Percentiles rank a stretch among this genome's conserved stretches.
phyloP scores from a whole-genome alignment of 2,329 filamentous ascomycete genomes.

The Emergomyces orientalis region DNA sequence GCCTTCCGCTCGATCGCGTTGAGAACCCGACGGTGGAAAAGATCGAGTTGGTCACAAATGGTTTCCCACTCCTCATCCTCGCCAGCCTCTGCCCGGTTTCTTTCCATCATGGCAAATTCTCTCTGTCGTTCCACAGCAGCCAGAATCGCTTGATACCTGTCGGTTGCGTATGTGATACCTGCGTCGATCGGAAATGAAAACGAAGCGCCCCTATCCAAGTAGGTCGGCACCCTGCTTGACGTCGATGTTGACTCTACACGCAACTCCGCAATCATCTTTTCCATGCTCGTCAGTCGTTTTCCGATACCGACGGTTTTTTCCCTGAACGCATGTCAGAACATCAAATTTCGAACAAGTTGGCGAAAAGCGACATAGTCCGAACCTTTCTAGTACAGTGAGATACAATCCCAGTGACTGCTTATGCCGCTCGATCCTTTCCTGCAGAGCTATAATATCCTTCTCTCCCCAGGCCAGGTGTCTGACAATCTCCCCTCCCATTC shows the following conservation, averaged over 20 bases:
- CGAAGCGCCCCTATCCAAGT: background rate
- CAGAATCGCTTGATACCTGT: constrained; percentile 14
- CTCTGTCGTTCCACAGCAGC: constrained; percentile 10
- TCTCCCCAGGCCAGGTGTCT: constrained; percentile 9
- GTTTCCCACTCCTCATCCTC: constrained; percentile 14
- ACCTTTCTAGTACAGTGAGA: constrained; percentile 15
- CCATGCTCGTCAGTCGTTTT: background rate
- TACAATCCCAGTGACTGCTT: constrained; percentile 14
- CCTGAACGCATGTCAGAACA: background rate
- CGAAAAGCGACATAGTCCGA: background rate
- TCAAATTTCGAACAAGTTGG: background rate
- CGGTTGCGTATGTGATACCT: background rate
- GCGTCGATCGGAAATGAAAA: constrained; percentile 1
- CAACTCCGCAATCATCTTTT: constrained; percentile 3
- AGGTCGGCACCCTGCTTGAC: background rate
- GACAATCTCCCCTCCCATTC: constrained; percentile 6
- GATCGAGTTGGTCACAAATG: constrained; percentile 14
- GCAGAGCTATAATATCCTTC: constrained; percentile 11
- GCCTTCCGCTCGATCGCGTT: constrained; percentile 13
- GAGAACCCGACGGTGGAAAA: constrained; percentile 11
- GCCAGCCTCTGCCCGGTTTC: constrained; percentile 4
- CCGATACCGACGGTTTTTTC: background rate
- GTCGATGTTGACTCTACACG: background rate
- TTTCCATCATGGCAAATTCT: constrained; percentile 12
- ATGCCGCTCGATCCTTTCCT: constrained; percentile 13